Conservation (phyloP, 768 basidiomycete species). For the Phylloporus sp. region DNA sequence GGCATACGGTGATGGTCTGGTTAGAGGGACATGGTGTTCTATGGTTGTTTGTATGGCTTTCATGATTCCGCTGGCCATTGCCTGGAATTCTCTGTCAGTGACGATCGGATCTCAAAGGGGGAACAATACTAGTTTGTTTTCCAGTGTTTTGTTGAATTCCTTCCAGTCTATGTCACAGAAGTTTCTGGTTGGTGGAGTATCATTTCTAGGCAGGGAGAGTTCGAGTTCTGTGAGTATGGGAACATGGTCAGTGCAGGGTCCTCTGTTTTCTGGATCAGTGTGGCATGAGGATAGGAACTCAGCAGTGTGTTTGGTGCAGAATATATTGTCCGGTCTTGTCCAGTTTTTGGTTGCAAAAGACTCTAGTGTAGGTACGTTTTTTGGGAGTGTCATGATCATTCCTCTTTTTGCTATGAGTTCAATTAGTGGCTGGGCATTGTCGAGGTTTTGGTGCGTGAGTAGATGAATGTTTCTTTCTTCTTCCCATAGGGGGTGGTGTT, state of each 20-base stretch:
- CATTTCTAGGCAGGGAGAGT: background rate
- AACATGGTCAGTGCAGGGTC: constrained; percentile 10
- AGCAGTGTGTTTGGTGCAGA: background rate
- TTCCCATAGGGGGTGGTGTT: constrained; percentile 34
- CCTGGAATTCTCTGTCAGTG: constrained; percentile 9
- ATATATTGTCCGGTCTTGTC: constrained; percentile 7
- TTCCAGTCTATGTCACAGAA: constrained; percentile 8
- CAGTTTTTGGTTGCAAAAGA: constrained; percentile 29
- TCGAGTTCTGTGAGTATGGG: constrained; percentile 2
- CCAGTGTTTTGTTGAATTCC: background rate
- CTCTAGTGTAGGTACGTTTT: constrained; percentile 33
- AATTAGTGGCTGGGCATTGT: constrained; percentile 7
- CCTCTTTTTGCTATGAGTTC: constrained; percentile 3
- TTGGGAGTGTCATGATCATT: constrained; percentile 35
- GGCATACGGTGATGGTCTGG: constrained; percentile 1
- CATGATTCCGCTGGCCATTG: background rate
- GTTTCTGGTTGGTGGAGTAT: background rate
- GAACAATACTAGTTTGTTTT: background rate
- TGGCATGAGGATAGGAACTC: background rate
- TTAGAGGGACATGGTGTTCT: constrained; percentile 12
- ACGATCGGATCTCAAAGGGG: background rate
- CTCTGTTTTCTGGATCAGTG: fast-evolving
- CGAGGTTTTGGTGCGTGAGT: constrained; percentile 9
- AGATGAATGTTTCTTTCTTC: constrained; percentile 17
- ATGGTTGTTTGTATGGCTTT: constrained; percentile 16